Conservation (phyloP, 768 basidiomycete genomes). For the Leccinellum albellum region DNA sequence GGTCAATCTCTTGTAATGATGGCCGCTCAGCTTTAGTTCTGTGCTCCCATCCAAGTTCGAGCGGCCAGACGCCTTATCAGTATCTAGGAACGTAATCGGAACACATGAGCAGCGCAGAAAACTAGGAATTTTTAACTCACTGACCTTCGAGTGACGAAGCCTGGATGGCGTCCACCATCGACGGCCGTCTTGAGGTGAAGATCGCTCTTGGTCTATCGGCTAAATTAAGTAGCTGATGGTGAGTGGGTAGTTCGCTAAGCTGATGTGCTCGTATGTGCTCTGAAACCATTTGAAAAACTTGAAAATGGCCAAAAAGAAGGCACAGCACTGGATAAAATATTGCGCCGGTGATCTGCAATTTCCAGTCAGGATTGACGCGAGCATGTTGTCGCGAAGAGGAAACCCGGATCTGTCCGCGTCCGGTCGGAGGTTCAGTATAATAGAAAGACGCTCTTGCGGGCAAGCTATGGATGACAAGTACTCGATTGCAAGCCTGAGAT, state of each 20-base stretch:
- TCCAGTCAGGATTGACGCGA: not conserved
- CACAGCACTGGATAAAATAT: not conserved
- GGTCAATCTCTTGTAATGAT: not conserved
- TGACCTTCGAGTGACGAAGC: not conserved
- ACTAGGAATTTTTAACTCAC: not conserved
- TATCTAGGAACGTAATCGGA: no score
- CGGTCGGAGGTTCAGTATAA: not conserved
- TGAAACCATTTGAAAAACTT: not conserved
- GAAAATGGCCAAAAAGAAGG: not conserved
- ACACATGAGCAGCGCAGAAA: not conserved
- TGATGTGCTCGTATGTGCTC: not conserved
- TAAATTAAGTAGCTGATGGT: not conserved
- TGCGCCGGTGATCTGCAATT: not conserved
- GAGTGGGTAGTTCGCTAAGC: not conserved
- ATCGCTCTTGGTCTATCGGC: not conserved
- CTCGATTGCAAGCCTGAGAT: not conserved
- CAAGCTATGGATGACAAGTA: not conserved
- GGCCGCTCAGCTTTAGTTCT: not conserved
- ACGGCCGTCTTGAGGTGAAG: not conserved
- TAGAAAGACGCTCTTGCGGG: not conserved
- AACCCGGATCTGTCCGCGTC: no score
- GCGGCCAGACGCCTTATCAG: not conserved
- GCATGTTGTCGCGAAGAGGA: no score
- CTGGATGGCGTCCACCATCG: no score
- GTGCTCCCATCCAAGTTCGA: not conserved